Evolutionary conservation across 2,329 filamentous ascomycete species (phyloP).

Genomic region (Aspergillus ochraceoroseus): DNA sequence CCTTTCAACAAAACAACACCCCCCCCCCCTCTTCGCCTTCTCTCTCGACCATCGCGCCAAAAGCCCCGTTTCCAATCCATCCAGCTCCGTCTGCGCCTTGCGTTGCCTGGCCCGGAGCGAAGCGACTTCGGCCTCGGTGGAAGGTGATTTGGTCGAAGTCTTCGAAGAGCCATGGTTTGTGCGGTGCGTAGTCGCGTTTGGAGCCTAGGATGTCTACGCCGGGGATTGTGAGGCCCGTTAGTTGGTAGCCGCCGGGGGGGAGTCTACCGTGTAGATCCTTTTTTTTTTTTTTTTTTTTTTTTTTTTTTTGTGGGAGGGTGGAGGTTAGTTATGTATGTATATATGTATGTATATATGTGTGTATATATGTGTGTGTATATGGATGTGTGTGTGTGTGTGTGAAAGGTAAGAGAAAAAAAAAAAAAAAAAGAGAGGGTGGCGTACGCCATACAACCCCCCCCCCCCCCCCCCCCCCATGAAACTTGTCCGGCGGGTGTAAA

Average conservation of each 20-base stretch:
- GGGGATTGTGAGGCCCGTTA: constrained; percentile 51
- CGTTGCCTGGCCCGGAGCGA: constrained; percentile 46
- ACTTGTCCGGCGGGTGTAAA: constrained; percentile 55
- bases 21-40: constrained; percentile 47
- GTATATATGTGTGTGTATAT: too few species aligned
- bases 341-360: too few species aligned
- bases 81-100: constrained; percentile 46
- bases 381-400: too few species aligned
- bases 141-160: constrained; percentile 56
- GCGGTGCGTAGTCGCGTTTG: constrained; percentile 47
- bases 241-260: constrained; percentile 56
- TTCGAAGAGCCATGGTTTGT: constrained; percentile 52
- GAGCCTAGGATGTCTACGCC: constrained; percentile 52
- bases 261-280: constrained; percentile 54
- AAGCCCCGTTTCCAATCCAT: constrained; percentile 35
- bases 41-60: constrained; percentile 38
- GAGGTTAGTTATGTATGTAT: too few species aligned
- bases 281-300: too few species aligned
- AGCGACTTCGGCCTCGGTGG: constrained; percentile 50
- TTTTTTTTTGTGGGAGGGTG: too few species aligned
- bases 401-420: too few species aligned
- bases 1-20: constrained; percentile 49
- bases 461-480: constrained; percentile 55
- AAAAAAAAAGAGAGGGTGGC: too few species aligned
- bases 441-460: constrained; percentile 52